phyloP scores from a whole-genome alignment of 768 basidiomycete genomes.

The Tylopilus vinaceipallidus region DNA sequence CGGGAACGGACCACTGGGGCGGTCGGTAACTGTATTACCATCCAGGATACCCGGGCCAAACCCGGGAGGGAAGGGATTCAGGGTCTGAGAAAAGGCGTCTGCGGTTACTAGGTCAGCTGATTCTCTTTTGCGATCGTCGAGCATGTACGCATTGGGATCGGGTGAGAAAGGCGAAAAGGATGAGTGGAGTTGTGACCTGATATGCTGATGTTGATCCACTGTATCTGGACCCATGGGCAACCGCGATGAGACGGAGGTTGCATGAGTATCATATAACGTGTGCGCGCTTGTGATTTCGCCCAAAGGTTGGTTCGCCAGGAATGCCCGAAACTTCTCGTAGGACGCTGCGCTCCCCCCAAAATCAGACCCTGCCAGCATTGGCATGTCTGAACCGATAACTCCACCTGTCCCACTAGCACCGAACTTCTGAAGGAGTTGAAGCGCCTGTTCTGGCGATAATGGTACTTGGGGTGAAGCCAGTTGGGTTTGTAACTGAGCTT shows the following conservation, averaged over 20 bases:
- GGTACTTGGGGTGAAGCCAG: slow-evolving; percentile 23
- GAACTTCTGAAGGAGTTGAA: slow-evolving; percentile 60
- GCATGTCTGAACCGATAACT: slow-evolving; percentile 8
- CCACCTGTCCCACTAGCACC: slow-evolving; percentile 40
- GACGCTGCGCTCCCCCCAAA: slow-evolving; percentile 15
- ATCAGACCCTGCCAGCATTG: slow-evolving; percentile 8
- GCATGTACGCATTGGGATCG: slow-evolving; percentile 55
- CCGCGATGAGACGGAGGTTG: slow-evolving; percentile 15
- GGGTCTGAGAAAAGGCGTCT: slow-evolving; percentile 47
- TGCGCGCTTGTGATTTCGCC: slow-evolving; percentile 14
- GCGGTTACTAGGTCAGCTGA: slow-evolving; percentile 34
- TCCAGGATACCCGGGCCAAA: slow-evolving; percentile 41
- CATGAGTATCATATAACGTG: slow-evolving; percentile 22
- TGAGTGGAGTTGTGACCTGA: slow-evolving; percentile 19
- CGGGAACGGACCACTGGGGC: slow-evolving; percentile 45
- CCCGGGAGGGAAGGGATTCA: slow-evolving; percentile 50
- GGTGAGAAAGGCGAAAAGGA: slow-evolving; percentile 79
- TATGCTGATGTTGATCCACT: slow-evolving; percentile 17
- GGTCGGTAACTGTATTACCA: slow-evolving; percentile 33
- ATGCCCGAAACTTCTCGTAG: slow-evolving; percentile 26
- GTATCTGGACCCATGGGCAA: slow-evolving; percentile 14
- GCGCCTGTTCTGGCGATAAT: slow-evolving; percentile 60
- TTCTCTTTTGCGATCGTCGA: slow-evolving; percentile 35
- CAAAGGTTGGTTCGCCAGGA: slow-evolving; percentile 19
- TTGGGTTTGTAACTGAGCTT: slow-evolving; percentile 37